phyloP scores from a whole-genome alignment of 176 grass and related monocot genomes.

The Cenchrus fungigraminus region DNA sequence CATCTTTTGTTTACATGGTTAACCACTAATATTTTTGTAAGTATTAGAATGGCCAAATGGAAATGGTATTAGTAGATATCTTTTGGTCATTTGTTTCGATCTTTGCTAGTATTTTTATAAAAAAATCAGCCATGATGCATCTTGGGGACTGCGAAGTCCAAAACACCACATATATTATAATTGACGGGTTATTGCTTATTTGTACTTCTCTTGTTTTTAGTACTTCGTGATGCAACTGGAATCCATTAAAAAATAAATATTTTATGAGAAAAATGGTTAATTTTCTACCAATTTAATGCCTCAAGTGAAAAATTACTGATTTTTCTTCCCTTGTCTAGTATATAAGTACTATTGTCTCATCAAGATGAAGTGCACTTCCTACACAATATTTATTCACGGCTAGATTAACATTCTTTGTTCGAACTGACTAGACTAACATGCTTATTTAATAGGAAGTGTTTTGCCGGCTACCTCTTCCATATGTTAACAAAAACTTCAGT shows the following conservation, averaged over 20 bases:
- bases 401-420: slow-evolving; percentile 41
- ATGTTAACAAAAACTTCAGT: slow-evolving; percentile 78
- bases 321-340: slow-evolving; percentile 15
- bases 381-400: slow-evolving; percentile 25
- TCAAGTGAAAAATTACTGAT: not conserved
- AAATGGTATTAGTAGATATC: not conserved
- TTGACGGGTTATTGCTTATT: not conserved
- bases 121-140: not conserved
- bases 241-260: not conserved
- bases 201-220: not conserved
- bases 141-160: too few species aligned
- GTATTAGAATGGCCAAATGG: not conserved
- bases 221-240: not conserved
- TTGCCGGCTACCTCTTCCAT: slow-evolving; percentile 79
- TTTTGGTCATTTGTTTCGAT: not conserved
- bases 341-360: slow-evolving; percentile 13
- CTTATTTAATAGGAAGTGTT: slow-evolving; percentile 74
- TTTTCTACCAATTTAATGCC: slow-evolving; percentile 15
- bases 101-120: not conserved
- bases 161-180: too few species aligned
- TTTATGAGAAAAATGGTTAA: slow-evolving; percentile 18
- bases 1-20: slow-evolving; percentile 6
- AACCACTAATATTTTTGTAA: not conserved
- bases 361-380: slow-evolving; percentile 19
- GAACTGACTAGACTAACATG: slow-evolving; percentile 31